A percentile compares a stretch with the other conserved stretches of the same genome.
Evolutionary conservation across 2,329 filamentous ascomycete genomes (phyloP).

Genomic region (Proliferodiscus dingleyae): DNA sequence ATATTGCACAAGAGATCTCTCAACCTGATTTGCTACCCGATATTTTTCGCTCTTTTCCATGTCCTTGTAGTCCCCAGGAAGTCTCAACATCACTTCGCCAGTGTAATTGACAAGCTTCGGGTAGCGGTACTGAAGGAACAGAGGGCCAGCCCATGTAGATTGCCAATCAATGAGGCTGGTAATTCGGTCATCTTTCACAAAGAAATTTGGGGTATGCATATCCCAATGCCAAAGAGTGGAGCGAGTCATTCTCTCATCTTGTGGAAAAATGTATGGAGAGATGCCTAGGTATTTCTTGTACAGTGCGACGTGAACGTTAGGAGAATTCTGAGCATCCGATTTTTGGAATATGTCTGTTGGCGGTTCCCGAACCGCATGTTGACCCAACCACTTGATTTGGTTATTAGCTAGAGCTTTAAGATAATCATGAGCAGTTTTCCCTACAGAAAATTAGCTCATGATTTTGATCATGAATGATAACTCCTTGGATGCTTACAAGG

Average conservation of each 20-base stretch:
- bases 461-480: slow-evolving; percentile 5
- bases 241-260: slow-evolving; percentile 19
- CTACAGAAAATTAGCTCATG: slow-evolving; percentile 20
- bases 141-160: slow-evolving; percentile 11
- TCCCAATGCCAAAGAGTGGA: slow-evolving; percentile 38
- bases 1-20: slow-evolving; percentile 24
- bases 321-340: slow-evolving; percentile 28
- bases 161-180: slow-evolving; percentile 37
- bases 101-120: slow-evolving; percentile 30
- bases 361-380: slow-evolving; percentile 24
- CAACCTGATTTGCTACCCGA: slow-evolving; percentile 22
- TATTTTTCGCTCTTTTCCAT: slow-evolving; percentile 26
- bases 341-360: slow-evolving; percentile 21
- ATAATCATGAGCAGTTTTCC: slow-evolving; percentile 33
- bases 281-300: slow-evolving; percentile 32
- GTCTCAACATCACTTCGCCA: slow-evolving; percentile 26
- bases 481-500: slow-evolving; percentile 33
- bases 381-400: slow-evolving; percentile 33
- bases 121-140: slow-evolving; percentile 22
- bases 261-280: slow-evolving; percentile 29
- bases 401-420: slow-evolving; percentile 30
- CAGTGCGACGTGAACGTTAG: slow-evolving; percentile 31
- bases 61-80: slow-evolving; percentile 24
- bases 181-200: slow-evolving; percentile 33
- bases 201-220: slow-evolving; percentile 36